These are phyloP conservation scores for Penicillium palitans DNA, from an alignment of 2,329 filamentous ascomycete genomes.

Conservation along the genomic window DNA sequence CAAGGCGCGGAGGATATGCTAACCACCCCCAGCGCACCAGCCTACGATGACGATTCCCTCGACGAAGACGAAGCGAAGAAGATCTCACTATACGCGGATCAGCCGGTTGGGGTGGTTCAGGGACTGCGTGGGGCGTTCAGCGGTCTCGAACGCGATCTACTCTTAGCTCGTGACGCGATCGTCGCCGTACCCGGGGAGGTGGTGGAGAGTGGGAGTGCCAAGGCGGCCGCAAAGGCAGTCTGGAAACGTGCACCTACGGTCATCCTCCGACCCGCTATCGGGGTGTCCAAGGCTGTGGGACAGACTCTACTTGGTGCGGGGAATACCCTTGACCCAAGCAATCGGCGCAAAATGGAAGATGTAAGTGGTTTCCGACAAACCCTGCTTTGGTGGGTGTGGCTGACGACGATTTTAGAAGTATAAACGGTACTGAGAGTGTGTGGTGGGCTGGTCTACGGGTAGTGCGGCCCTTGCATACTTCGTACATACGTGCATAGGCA, in stretches of 20 bases:
- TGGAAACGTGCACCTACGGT: slow-evolving; percentile 85
- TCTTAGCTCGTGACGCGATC: slow-evolving; percentile 83
- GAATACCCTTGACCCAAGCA: slow-evolving; percentile 82
- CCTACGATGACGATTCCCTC: slow-evolving; percentile 55
- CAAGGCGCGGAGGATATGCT: slow-evolving; percentile 85
- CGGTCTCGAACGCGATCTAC: slow-evolving; percentile 81
- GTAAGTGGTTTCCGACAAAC: slow-evolving; percentile 58
- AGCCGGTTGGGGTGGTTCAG: slow-evolving; percentile 84
- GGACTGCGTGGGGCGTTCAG: slow-evolving; percentile 80
- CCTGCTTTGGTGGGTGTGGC: not conserved
- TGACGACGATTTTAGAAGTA: slow-evolving; percentile 41
- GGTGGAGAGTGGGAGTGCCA: slow-evolving; percentile 79
- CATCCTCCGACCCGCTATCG: slow-evolving; percentile 85
- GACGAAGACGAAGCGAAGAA: slow-evolving; percentile 72
- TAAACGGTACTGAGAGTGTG: slow-evolving; percentile 38
- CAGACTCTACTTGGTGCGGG: slow-evolving; percentile 89
- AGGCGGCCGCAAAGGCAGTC: slow-evolving; percentile 76
- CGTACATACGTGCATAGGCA: slow-evolving; percentile 1
- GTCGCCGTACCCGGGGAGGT: slow-evolving; percentile 92
- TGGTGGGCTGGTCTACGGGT: not conserved
- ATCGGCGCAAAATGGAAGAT: slow-evolving; percentile 79
- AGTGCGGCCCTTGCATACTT: not conserved
- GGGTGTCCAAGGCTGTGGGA: slow-evolving; percentile 82
- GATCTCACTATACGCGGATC: slow-evolving; percentile 89
- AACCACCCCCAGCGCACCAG: slow-evolving; percentile 39